Percentiles rank a stretch among this genome's conserved stretches.
Evolutionary conservation across 108 stramenopile species (phyloP).

Genomic region (Cyclostephanos tholiformis): DNA sequence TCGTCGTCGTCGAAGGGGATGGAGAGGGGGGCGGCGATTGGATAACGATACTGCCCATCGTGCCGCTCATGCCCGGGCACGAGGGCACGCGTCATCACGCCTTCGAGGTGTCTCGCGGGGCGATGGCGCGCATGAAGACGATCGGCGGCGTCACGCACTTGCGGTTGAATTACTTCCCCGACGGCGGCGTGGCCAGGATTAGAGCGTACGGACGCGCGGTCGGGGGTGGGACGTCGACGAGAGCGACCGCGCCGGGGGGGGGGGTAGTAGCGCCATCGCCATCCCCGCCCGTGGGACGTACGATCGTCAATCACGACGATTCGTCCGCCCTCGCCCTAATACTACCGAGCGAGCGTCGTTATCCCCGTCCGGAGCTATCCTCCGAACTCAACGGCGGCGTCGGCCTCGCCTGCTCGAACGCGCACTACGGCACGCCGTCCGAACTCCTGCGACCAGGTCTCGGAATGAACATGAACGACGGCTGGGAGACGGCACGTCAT

Average conservation of each 20-base stretch:
- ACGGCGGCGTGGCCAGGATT: constrained; percentile 92
- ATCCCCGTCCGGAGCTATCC: constrained; percentile 64
- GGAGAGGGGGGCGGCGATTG: constrained; percentile 45
- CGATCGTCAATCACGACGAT: constrained; percentile 40
- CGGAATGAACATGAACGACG: constrained; percentile 91
- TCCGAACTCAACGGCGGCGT: constrained; percentile 54
- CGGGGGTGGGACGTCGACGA: too few relatives aligned
- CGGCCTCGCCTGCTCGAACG: constrained; percentile 82
- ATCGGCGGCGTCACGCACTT: constrained; percentile 48
- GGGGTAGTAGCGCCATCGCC: background rate
- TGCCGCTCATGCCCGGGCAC: constrained; percentile 78
- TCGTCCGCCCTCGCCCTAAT: constrained; percentile 17
- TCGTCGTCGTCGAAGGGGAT: constrained; percentile 5
- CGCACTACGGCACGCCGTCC: constrained; percentile 90
- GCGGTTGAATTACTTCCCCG: constrained; percentile 77
- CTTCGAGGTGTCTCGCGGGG: constrained; percentile 47
- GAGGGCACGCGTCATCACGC: constrained; percentile 73
- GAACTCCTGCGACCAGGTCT: constrained; percentile 70
- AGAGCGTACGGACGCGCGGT: constrained; percentile 57
- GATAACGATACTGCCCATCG: constrained; percentile 63
- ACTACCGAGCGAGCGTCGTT: constrained; percentile 25
- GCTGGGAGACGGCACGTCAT: constrained; percentile 94
- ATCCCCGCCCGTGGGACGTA: constrained; percentile 29
- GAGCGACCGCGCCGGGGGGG: background rate
- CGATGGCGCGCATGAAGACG: constrained; percentile 8